Conservation (phyloP, 2,329 filamentous ascomycete genomes). For the Pseudogymnoascus sp. region DNA sequence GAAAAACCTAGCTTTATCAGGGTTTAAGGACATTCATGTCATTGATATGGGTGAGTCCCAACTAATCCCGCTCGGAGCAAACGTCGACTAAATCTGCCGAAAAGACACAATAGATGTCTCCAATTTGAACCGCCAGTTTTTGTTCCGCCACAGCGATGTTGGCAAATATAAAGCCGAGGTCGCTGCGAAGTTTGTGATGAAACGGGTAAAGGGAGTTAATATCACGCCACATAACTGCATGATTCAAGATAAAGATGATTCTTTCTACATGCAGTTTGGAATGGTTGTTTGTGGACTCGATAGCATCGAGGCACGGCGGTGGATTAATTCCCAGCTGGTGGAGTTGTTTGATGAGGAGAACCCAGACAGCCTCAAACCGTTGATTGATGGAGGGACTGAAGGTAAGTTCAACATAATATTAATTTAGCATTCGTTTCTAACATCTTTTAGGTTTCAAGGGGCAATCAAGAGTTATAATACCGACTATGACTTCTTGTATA, state of each 20-base stretch:
- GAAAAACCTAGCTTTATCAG: constrained; percentile 90
- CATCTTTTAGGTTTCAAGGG: constrained; percentile 74
- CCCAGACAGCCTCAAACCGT: constrained; percentile 78
- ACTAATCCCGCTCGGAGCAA: not conserved
- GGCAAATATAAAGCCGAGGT: constrained; percentile 91
- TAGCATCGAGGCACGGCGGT: constrained; percentile 93
- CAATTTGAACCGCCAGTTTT: constrained; percentile 94
- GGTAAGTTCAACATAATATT: constrained; percentile 34
- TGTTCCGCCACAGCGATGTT: constrained; percentile 86
- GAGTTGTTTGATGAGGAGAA: constrained; percentile 80
- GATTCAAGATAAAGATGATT: constrained; percentile 94
- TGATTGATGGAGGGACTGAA: constrained; percentile 95
- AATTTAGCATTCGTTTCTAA: constrained; percentile 4
- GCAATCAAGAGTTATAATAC: constrained; percentile 84
- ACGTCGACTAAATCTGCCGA: constrained; percentile 10
- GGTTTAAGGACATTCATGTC: constrained; percentile 95
- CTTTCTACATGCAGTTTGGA: constrained; percentile 96
- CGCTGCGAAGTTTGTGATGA: constrained; percentile 84
- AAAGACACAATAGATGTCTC: constrained; percentile 95
- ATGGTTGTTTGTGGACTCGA: constrained; percentile 90
- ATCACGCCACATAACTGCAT: constrained; percentile 92
- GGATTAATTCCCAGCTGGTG: constrained; percentile 94
- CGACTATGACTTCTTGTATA: constrained; percentile 89
- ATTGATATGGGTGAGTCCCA: constrained; percentile 83
- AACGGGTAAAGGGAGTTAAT: constrained; percentile 76